A percentile compares a stretch with the other conserved stretches of the same genome.
These are phyloP conservation scores for Cadophora malorum DNA, from an alignment of 2,329 filamentous ascomycete species.

Conservation along the genomic window DNA sequence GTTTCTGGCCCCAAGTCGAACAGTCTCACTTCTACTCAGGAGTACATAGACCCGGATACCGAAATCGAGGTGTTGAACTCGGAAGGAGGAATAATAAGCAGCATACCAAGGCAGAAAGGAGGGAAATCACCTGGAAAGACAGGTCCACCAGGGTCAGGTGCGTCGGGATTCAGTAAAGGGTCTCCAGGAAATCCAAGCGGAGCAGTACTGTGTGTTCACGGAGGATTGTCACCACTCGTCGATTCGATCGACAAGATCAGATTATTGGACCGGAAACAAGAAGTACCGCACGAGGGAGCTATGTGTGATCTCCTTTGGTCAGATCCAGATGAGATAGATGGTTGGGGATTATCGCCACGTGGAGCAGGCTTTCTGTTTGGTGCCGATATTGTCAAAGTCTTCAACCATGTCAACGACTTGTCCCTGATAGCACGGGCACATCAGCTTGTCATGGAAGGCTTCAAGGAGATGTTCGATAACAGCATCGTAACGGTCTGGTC, in stretches of 20 bases:
- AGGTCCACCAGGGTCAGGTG: conserved; percentile 80
- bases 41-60: conserved; percentile 70
- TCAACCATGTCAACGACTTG: conserved; percentile 94
- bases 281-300: conserved; percentile 96
- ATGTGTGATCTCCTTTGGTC: conserved; percentile 99
- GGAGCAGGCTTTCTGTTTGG: conserved; percentile 97
- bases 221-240: conserved; percentile 87
- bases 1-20: conserved; percentile 53
- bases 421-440: conserved; percentile 92
- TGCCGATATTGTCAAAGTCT: conserved; percentile 91
- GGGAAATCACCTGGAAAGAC: conserved; percentile 56
- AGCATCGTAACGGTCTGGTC: conserved; percentile 99
- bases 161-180: conserved; percentile 71
- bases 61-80: conserved; percentile 95
- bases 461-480: conserved; percentile 98
- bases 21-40: conserved; percentile 53
- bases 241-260: conserved; percentile 96
- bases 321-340: conserved; percentile 96
- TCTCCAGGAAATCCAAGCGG: conserved; percentile 73
- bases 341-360: conserved; percentile 91
- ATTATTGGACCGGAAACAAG: conserved; percentile 93
- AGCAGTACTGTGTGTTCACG: conserved; percentile 94
- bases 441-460: conserved; percentile 98
- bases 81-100: conserved; percentile 77
- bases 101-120: conserved; percentile 62